These are phyloP conservation scores for Strigomonas culicis DNA, from an alignment of 208 protist species.

Conservation along the genomic window DNA sequence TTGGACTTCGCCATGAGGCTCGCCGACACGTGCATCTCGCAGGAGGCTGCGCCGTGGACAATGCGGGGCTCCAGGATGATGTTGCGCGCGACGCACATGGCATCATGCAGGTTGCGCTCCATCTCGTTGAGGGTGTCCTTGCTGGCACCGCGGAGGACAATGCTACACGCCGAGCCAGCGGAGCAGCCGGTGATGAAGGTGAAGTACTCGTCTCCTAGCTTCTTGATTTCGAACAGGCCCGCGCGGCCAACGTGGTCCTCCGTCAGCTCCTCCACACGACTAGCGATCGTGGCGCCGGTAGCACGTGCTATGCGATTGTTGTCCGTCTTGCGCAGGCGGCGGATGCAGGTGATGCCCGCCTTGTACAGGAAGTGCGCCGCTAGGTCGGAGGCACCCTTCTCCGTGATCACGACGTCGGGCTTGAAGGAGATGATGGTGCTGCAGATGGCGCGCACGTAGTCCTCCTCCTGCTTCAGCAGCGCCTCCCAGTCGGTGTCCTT, in stretches of 20 bases:
- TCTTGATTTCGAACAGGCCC: conserved; percentile 99
- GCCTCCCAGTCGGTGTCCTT: conserved; percentile 97
- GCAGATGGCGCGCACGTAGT: conserved; percentile 97
- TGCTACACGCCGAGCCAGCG: conserved; percentile 98
- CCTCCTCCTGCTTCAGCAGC: conserved; percentile 98
- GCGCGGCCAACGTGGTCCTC: conserved; percentile 97
- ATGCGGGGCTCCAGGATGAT: conserved; percentile 97
- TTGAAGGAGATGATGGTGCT: conserved; percentile 98
- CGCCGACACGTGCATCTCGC: conserved; percentile 96
- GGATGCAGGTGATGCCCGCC: conserved; percentile 96
- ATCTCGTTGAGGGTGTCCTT: conserved; percentile 99
- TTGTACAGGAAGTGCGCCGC: conserved; percentile 98
- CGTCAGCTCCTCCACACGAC: conserved; percentile 95
- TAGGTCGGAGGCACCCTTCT: conserved; percentile 99
- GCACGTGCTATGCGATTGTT: conserved; percentile 99
- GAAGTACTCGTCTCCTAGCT: conserved; percentile 99
- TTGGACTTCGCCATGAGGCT: conserved; percentile 94
- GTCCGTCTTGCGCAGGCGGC: conserved; percentile 99
- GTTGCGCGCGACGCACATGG: conserved; percentile 98
- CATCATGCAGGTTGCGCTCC: conserved; percentile 98
- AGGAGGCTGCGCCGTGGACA: conserved; percentile 98
- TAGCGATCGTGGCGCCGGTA: conserved; percentile 98
- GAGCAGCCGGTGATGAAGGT: conserved; percentile 98
- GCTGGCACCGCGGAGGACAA: conserved; percentile 98
- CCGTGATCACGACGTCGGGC: conserved; percentile 99